A percentile compares a stretch with the other conserved stretches of the same genome.
phyloP scores from a whole-genome alignment of 169 alveolate genomes.

The Plasmodium berghei region DNA sequence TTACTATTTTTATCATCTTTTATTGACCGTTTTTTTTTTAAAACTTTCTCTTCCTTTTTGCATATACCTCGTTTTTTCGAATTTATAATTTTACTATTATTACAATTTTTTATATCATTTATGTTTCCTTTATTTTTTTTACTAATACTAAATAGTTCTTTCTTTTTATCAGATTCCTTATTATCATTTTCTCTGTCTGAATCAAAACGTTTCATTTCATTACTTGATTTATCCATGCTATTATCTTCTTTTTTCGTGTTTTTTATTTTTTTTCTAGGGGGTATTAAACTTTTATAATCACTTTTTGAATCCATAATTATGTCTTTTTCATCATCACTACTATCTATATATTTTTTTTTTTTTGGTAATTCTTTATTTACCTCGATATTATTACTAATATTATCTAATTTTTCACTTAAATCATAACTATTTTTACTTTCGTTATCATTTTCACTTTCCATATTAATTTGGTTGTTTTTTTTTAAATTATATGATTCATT shows the following conservation, averaged over 20 bases:
- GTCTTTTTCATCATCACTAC: not conserved
- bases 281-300: constrained; percentile 26
- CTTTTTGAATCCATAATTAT: not conserved
- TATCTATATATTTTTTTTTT: not conserved
- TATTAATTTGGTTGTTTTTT: not conserved
- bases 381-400: not conserved
- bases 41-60: not conserved
- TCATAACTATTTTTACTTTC: constrained; percentile 2
- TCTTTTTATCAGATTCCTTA: constrained; percentile 13
- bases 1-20: not conserved
- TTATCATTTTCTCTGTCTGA: not conserved
- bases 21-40: not conserved
- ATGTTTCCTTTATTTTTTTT: constrained; percentile 1
- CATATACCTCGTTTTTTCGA: constrained; percentile 11
- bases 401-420: not conserved
- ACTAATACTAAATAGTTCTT: not conserved
- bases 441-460: not conserved
- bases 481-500: constrained; percentile 7
- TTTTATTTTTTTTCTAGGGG: constrained; percentile 62
- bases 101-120: constrained; percentile 1
- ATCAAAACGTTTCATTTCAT: not conserved
- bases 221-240: not conserved
- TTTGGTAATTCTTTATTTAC: constrained; percentile 15
- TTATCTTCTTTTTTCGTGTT: constrained; percentile 33
- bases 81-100: constrained; percentile 5